Conservation (phyloP, 2,329 filamentous ascomycete species). For the Elsinoe australis region DNA sequence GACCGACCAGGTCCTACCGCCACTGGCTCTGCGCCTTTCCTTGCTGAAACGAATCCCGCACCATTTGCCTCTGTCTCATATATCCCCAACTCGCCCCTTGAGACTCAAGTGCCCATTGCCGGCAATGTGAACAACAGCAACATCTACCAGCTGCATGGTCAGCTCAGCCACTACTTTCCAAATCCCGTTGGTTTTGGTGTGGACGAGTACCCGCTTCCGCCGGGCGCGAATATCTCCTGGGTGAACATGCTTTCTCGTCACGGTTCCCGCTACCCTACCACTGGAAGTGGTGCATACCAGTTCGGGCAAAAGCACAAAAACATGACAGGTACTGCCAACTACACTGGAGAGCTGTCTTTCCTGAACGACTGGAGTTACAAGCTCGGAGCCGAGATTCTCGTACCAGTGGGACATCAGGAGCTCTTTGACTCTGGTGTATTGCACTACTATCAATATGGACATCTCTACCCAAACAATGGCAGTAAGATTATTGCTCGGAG, state of each 20-base stretch:
- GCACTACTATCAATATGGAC: slow-evolving; percentile 65
- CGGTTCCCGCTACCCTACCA: slow-evolving; percentile 65
- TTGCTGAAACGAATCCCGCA: slow-evolving; percentile 63
- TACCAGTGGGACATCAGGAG: slow-evolving; percentile 65
- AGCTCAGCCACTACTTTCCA: slow-evolving; percentile 62
- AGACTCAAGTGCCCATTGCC: slow-evolving; percentile 61
- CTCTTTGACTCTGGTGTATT: slow-evolving; percentile 62
- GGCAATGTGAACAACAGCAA: slow-evolving; percentile 52
- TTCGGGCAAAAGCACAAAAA: slow-evolving; percentile 54
- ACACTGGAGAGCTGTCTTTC: slow-evolving; percentile 55
- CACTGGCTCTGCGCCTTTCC: slow-evolving; percentile 62
- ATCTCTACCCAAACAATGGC: slow-evolving; percentile 59
- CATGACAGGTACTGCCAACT: slow-evolving; percentile 47
- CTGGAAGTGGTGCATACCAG: slow-evolving; percentile 46
- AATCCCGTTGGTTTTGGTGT: slow-evolving; percentile 64
- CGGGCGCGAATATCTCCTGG: slow-evolving; percentile 60
- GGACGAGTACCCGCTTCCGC: slow-evolving; percentile 60
- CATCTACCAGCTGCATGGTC: slow-evolving; percentile 65
- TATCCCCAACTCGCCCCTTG: slow-evolving; percentile 61
- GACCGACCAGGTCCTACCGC: slow-evolving; percentile 52
- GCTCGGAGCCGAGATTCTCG: slow-evolving; percentile 63
- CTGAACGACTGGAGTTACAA: slow-evolving; percentile 61
- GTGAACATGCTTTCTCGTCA: slow-evolving; percentile 67
- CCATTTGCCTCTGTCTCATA: slow-evolving; percentile 54
- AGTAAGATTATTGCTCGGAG: slow-evolving; percentile 67